Base-by-base conservation (phyloP, 2,329 filamentous ascomycete genomes). In the Cytospora schulzeri region DNA sequence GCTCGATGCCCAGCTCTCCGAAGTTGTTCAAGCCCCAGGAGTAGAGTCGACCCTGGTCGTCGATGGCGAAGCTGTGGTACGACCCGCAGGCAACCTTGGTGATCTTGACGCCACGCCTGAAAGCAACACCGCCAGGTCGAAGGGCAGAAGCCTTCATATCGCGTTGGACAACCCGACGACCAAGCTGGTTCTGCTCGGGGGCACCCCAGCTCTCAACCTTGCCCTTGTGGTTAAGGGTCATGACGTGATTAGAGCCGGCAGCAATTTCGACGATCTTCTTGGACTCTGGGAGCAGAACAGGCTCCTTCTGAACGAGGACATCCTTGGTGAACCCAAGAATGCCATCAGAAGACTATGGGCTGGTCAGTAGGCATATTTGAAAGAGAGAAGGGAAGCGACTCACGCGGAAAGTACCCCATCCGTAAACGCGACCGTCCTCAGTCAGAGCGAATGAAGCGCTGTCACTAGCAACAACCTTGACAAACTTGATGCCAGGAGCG, bases 1-100 rank as follows among this genome's bases (percentile, higher is more conserved):
- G 82, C n/a, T 81, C 79, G 65, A 74, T 70, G 66, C 90, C 92
- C 19, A 91, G 91, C 79, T 96, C 89, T 67, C 89, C 91, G 76
- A 91, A 96, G 77, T 91, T 93, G 82, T 96, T 96, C 33, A 93
- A 80, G 28, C 93, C 92, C 92, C 92, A 96, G 0, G 88, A 85
- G 77, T 88, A 95, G 35, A 94, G 88, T 28, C 85, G 82, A 45
- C 88, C 91, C 17, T 85, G 83, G 63, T 85, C 83, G 75, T 90
- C 87, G 54, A 96, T 81, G n/a, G 91, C 91, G 70, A 96, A 94
- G 70, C 88, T 91, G 79, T 96, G 91, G 77, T 93, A 94, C 17
- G 89, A 86, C 52, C 92, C 92, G 65, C 75, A 79, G 24, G 75
- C 88, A 29, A 88, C 84, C 67, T 87, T 84, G 70, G 85, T 83